Conservation (phyloP, 2,329 filamentous ascomycete species). For the Xylariaceae sp. region DNA sequence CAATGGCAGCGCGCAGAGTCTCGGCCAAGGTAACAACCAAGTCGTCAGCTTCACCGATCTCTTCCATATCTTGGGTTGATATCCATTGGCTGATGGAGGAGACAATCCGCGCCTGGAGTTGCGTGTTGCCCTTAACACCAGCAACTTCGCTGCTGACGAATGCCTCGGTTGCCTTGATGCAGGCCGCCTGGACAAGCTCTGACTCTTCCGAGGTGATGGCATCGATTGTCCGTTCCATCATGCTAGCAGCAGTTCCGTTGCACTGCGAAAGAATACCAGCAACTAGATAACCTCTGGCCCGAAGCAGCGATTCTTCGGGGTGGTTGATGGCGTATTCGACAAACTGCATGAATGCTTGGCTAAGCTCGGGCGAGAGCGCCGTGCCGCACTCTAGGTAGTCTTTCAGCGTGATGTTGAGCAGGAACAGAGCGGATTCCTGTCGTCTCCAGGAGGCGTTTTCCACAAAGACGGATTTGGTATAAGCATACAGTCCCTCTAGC, state of each 20-base stretch:
- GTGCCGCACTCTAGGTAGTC: constrained; percentile 78
- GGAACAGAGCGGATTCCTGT: constrained; percentile 77
- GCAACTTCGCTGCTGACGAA: constrained; percentile 47
- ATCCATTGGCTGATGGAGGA: constrained; percentile 69
- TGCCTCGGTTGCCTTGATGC: constrained; percentile 77
- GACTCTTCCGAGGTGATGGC: constrained; percentile 70
- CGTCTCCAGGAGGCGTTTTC: constrained; percentile 50
- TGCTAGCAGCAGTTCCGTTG: constrained; percentile 55
- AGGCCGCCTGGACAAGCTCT: constrained; percentile 87
- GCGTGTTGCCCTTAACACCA: constrained; percentile 49
- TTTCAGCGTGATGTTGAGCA: constrained; percentile 76
- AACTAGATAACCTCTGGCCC: constrained; percentile 81
- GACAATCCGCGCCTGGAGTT: constrained; percentile 47
- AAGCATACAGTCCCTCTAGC: constrained; percentile 71
- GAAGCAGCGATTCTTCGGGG: constrained; percentile 66
- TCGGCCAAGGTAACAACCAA: constrained; percentile 86
- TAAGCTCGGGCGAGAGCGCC: constrained; percentile 61
- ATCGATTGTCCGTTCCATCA: constrained; percentile 69
- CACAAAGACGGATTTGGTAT: constrained; percentile 69
- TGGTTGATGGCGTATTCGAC: constrained; percentile 71
- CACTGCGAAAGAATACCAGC: constrained; percentile 73
- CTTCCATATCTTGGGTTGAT: constrained; percentile 70
- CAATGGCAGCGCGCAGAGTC: constrained; percentile 75
- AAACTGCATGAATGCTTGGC: constrained; percentile 71
- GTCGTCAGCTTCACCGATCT: constrained; percentile 85